Conservation (phyloP, 2,329 filamentous ascomycete genomes). For the Penicillium sp. region DNA sequence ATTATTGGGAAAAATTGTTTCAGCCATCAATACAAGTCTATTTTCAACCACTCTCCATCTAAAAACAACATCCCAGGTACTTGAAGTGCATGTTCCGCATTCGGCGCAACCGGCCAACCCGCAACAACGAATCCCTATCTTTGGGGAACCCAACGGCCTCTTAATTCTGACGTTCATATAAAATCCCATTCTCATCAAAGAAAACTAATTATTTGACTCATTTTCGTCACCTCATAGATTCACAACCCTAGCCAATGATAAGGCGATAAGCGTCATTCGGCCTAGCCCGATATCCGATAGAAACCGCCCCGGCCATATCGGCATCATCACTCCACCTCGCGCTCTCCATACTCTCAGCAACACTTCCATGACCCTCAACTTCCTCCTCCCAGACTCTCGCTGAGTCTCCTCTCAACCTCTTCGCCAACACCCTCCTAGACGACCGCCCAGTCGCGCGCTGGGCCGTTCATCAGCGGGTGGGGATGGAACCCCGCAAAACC, state of each 20-base stretch:
- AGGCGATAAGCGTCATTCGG: constrained; percentile 23
- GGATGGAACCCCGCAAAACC: constrained; percentile 62
- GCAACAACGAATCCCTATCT: background rate
- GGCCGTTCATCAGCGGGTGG: constrained; percentile 22
- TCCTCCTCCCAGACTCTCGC: background rate
- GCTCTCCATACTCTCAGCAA: background rate
- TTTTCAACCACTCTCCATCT: background rate
- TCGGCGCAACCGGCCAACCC: constrained; percentile 10
- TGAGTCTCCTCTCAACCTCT: background rate
- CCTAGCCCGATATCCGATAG: constrained; percentile 22
- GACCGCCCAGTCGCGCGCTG: constrained; percentile 11
- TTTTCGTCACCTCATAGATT: background rate
- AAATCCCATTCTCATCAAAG: background rate
- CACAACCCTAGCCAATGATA: constrained; percentile 17
- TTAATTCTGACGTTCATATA: background rate
- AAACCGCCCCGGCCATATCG: constrained; percentile 20
- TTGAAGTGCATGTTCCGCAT: constrained; percentile 9
- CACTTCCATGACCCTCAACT: background rate
- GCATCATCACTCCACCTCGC: constrained; percentile 11
- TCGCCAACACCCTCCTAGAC: background rate
- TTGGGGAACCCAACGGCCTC: background rate
- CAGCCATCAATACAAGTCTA: background rate
- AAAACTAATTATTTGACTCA: background rate
- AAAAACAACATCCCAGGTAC: background rate
- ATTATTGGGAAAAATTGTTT: background rate